Evolutionary conservation across 352 stramenopile species (phyloP), one percentile per base, ranked within the genome.

Genomic region (Lagenidium sp.): DNA sequence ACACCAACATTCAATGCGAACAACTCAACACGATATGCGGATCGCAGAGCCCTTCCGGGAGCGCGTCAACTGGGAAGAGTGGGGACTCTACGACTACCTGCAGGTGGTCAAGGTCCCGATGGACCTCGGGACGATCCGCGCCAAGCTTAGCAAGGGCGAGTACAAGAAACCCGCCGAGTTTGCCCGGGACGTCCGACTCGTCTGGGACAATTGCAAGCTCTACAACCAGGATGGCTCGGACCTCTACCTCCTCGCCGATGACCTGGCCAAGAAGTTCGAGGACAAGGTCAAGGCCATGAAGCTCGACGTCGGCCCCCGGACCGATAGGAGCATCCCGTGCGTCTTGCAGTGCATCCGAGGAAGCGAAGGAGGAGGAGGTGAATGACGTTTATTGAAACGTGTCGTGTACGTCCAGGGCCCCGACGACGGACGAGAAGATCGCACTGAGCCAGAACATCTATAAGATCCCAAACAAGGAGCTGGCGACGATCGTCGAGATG

Each of bases 191-290:
- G 82, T 90, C 71, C 78, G 81, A 1, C 60, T 94, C 47, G 76
- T 91, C 11, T 94, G 78, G 78, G 75, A 84, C 40, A 94, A 94
- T 40, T 88, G 76, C 56, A 84, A 83, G 57, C 74, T 82, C 31
- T 92, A 92, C 71, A 92, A 92, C 60, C 72, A 85, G 61, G 85
- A 96, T 53, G 83, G 82, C 13, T 94, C 85, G 11, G 85, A 96
- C 21, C 55, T 94, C 18, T 94, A 94, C 66, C 47, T 83, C 35
- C 36, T 93, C 18, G 85, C 82, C 7, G 75, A 92, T 35, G 76
- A 87, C 19, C 65, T 96, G 19, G 63, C 75, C 30, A 91, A 94
- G 52, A 78, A 85, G 47, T 96, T 96, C 49, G 81, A 95, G 47
- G 82, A 95, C 29, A 78, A 79, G 12, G 65, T 90, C 39, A 93